Conservation (phyloP, 805 yeast genomes). For the Candida qinlingensis region DNA sequence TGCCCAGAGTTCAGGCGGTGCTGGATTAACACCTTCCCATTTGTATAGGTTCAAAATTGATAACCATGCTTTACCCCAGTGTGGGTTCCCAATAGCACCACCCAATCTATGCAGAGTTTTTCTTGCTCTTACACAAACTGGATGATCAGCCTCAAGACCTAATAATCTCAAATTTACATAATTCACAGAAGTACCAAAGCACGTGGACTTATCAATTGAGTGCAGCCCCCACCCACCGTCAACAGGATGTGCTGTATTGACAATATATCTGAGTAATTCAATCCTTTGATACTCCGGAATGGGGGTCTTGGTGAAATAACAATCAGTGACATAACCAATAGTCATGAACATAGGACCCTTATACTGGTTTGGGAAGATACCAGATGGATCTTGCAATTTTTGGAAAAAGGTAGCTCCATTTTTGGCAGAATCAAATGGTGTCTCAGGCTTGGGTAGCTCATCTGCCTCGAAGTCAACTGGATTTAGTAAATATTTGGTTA, state of each 20-base stretch:
- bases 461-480: slow-evolving; percentile 34
- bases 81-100: slow-evolving; percentile 88
- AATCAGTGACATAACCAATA: slow-evolving; percentile 76
- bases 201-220: slow-evolving; percentile 86
- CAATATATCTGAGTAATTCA: slow-evolving; percentile 80
- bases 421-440: slow-evolving; percentile 56
- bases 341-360: slow-evolving; percentile 98
- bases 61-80: slow-evolving; percentile 97
- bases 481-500: slow-evolving; percentile 51
- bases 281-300: slow-evolving; percentile 60
- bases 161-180: slow-evolving; percentile 76
- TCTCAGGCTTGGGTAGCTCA: slow-evolving; percentile 28
- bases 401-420: slow-evolving; percentile 72
- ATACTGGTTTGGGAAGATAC: slow-evolving; percentile 86
- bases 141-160: slow-evolving; percentile 71
- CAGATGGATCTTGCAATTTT: slow-evolving; percentile 72
- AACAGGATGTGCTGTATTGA: slow-evolving; percentile 92
- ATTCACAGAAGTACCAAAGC: slow-evolving; percentile 88
- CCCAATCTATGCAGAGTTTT: slow-evolving; percentile 65
- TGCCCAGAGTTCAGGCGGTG: slow-evolving; percentile 93
- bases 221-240: slow-evolving; percentile 99
- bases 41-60: slow-evolving; percentile 72
- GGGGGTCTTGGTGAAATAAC: slow-evolving; percentile 60
- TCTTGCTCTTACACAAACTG: slow-evolving; percentile 74
- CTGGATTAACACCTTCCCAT: slow-evolving; percentile 98